A percentile compares a stretch with the other conserved stretches of the same genome.
These are phyloP conservation scores for Gastrolobium bilobum DNA, from an alignment of 306 rosid species.

Conservation along the genomic window DNA sequence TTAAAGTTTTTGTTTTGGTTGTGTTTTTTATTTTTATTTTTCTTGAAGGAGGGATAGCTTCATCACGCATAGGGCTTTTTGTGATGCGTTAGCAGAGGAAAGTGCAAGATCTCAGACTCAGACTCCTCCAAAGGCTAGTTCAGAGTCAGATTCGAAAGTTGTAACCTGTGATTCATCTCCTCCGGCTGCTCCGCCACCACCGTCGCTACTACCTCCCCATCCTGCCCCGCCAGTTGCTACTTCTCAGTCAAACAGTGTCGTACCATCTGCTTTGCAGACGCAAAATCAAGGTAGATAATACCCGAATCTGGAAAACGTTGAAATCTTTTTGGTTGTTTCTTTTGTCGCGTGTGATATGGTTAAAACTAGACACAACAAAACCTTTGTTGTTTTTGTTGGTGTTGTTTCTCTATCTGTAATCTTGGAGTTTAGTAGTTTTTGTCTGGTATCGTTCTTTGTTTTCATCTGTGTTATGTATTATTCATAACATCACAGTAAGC, in stretches of 20 bases:
- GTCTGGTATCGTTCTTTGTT: conserved; percentile 66
- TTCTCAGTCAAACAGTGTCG: conserved; percentile 49
- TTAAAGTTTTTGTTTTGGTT: conserved; percentile 40
- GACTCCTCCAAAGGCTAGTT: conserved; percentile 44
- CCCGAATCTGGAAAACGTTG: conserved; percentile 35
- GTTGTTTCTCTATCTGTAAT: conserved; percentile 39
- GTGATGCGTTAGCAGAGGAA: conserved; percentile 88
- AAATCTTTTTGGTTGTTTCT: conserved; percentile 45
- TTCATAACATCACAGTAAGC: conserved; percentile 24
- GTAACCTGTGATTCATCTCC: conserved; percentile 51
- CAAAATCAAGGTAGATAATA: conserved; percentile 64
- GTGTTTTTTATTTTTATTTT: conserved; percentile 37
- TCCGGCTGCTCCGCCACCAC: conserved; percentile 9
- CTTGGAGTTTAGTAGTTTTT: conserved; percentile 73
- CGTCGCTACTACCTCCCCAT: conserved; percentile 21
- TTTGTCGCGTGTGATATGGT: conserved; percentile 56
- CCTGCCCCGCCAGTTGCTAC: conserved; percentile 35
- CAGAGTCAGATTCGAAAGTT: conserved; percentile 54
- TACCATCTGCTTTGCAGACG: conserved; percentile 52
- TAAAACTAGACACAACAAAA: conserved; percentile 26
- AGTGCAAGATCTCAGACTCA: conserved; percentile 63
- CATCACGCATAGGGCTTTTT: conserved; percentile 86
- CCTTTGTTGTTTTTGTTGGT: conserved; percentile 31
- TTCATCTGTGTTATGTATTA: conserved; percentile 42
- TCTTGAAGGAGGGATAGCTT: conserved; percentile 82